These are phyloP conservation scores for Amphibolis antarctica DNA, from an alignment of 106 monocot genomes.

Conservation along the genomic window DNA sequence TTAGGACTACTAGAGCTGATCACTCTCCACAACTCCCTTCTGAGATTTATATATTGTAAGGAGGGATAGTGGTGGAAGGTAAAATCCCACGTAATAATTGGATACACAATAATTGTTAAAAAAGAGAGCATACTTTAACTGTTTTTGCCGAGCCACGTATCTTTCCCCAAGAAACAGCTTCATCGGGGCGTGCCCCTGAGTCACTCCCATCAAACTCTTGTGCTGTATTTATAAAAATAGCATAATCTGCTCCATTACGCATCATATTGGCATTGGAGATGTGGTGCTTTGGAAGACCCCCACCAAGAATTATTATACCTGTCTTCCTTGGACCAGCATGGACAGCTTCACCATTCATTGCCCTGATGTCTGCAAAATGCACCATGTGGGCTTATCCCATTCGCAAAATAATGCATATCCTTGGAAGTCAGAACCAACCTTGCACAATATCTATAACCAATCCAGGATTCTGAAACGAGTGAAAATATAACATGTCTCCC, in stretches of 20 bases:
- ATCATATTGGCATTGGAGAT: constrained; percentile 4
- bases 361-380: constrained; percentile 55
- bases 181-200: constrained; percentile 92
- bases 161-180: constrained; percentile 96
- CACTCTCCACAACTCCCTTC: too few relatives aligned
- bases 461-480: constrained; percentile 64
- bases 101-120: too few relatives aligned
- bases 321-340: constrained; percentile 68
- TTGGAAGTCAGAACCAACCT: constrained; percentile 32
- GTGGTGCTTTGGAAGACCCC: constrained; percentile 48
- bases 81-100: too few relatives aligned
- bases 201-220: constrained; percentile 98
- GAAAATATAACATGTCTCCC: constrained; percentile 39
- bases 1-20: too few relatives aligned
- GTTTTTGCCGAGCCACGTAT: constrained; percentile 72
- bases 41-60: too few relatives aligned
- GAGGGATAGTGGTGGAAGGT: too few relatives aligned
- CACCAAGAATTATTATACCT: constrained; percentile 86
- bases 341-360: constrained; percentile 83
- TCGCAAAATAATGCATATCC: not conserved
- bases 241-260: constrained; percentile 89
- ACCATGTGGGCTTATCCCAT: not conserved
- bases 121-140: constrained; percentile 39
- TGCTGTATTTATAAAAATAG: constrained; percentile 85
- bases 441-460: constrained; percentile 78